Percentiles rank a stretch among this genome's conserved stretches.
Conservation (phyloP, 1,284 basidiomycete genomes). For the Tilletia horrida region DNA sequence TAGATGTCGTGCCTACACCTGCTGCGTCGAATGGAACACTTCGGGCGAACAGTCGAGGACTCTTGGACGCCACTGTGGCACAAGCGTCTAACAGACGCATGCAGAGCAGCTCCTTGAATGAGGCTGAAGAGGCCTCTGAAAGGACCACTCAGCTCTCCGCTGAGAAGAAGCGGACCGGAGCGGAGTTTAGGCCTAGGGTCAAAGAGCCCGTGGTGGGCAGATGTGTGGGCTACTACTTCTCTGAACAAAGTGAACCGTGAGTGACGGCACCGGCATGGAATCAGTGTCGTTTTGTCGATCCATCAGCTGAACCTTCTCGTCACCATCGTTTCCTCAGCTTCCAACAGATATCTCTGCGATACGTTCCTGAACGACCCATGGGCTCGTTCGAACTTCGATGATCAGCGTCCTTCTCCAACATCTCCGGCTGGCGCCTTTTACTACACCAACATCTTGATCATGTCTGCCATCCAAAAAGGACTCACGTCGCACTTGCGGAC, state of each 20-base stretch:
- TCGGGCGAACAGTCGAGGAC: neutral
- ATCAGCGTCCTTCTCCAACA: constrained; percentile 14
- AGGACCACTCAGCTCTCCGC: neutral
- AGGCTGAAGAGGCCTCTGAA: neutral
- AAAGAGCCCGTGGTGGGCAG: constrained; percentile 33
- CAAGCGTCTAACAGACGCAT: neutral
- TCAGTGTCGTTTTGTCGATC: too few relatives aligned
- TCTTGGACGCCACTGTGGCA: neutral
- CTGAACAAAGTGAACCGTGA: constrained; percentile 81
- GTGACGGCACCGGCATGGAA: too few relatives aligned
- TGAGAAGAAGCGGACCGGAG: neutral
- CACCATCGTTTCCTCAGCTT: constrained; percentile 39
- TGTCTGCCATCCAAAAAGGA: too few relatives aligned
- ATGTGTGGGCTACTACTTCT: constrained; percentile 90
- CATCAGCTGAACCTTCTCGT: neutral
- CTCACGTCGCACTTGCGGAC: too few relatives aligned
- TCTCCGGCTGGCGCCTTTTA: too few relatives aligned
- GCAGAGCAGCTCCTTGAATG: too few relatives aligned
- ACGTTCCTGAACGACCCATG: constrained; percentile 52
- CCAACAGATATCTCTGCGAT: constrained; percentile 58
- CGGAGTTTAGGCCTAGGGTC: neutral
- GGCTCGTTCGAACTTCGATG: constrained; percentile 57
- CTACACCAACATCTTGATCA: neutral
- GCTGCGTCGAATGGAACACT: neutral
- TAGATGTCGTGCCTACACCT: neutral